A percentile compares a stretch with the other conserved stretches of the same genome.
Conservation (phyloP, 768 basidiomycete species). For the Pilatotrama ljubarskyi region DNA sequence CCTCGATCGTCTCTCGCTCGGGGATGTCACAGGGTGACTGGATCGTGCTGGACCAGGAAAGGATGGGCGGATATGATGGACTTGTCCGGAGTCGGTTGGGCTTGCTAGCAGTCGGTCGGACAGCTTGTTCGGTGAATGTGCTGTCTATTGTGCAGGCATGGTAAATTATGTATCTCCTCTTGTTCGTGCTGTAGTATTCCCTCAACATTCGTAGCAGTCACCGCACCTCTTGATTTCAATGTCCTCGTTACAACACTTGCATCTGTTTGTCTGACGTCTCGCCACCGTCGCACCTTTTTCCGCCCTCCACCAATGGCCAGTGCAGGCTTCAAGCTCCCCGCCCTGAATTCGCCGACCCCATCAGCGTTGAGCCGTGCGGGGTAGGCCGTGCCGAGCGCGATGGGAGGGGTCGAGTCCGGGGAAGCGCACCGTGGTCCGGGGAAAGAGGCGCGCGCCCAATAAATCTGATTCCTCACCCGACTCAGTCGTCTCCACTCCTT, state of each 20-base stretch:
- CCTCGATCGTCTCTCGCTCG: too few species aligned
- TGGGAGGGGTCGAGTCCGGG: background rate
- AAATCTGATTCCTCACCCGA: background rate
- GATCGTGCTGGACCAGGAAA: too few species aligned
- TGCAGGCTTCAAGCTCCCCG: too few species aligned
- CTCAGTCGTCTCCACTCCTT: background rate
- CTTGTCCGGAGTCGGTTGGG: background rate
- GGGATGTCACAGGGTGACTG: too few species aligned
- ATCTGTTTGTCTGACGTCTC: background rate
- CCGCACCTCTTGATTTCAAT: background rate
- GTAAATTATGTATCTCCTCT: conserved; percentile 16
- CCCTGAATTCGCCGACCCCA: too few species aligned
- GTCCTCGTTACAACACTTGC: background rate
- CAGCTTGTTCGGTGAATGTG: too few species aligned
- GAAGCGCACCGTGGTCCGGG: background rate
- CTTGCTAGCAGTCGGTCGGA: background rate
- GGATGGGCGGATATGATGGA: too few species aligned
- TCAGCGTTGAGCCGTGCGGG: too few species aligned
- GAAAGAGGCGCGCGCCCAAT: background rate
- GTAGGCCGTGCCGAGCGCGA: background rate
- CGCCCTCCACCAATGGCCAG: too few species aligned
- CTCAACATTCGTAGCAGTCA: background rate
- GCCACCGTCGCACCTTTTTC: background rate
- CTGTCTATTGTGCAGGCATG: background rate
- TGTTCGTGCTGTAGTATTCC: background rate